A percentile compares a stretch with the other conserved stretches of the same genome.
Evolutionary conservation across 2,329 filamentous ascomycete genomes (phyloP).

Genomic region (Macrophomina tecta): DNA sequence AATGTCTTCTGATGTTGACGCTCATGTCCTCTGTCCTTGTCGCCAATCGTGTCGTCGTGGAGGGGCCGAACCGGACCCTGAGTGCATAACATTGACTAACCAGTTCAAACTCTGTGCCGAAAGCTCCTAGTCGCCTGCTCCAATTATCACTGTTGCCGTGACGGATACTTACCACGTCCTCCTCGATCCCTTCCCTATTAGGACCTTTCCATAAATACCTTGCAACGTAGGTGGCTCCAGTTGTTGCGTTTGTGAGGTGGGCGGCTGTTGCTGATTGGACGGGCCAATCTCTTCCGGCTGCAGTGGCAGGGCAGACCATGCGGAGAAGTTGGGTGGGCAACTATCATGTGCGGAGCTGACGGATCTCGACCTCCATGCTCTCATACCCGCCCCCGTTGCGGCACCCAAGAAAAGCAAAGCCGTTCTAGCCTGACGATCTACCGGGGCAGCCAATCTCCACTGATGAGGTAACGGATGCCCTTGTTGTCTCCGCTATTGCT

Average conservation of each 20-base stretch:
- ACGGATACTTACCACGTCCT: constrained; percentile 8
- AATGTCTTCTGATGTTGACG: too few species aligned
- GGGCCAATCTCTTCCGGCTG: constrained; percentile 4
- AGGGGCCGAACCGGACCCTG: background rate
- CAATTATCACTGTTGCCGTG: constrained; percentile 4
- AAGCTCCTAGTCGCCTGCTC: background rate
- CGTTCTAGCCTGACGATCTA: background rate
- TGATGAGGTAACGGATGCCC: background rate
- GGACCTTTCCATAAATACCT: constrained; percentile 16
- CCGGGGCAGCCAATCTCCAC: background rate
- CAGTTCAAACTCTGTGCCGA: background rate
- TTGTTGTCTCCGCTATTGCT: background rate
- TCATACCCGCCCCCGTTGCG: constrained; percentile 1
- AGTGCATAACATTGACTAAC: background rate
- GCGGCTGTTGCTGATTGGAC: constrained; percentile 11
- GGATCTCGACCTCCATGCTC: constrained; percentile 7
- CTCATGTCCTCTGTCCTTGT: too few species aligned
- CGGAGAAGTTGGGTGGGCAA: constrained; percentile 18
- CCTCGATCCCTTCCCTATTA: constrained; percentile 9
- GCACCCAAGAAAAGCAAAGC: constrained; percentile 9
- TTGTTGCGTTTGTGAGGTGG: constrained; percentile 17
- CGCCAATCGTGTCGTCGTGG: too few species aligned
- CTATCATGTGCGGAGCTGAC: constrained; percentile 23
- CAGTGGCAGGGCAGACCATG: constrained; percentile 23
- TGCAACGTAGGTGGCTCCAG: constrained; percentile 19